Conservation (phyloP, 495 filamentous ascomycete genomes). For the Penicillium cinerascens region DNA sequence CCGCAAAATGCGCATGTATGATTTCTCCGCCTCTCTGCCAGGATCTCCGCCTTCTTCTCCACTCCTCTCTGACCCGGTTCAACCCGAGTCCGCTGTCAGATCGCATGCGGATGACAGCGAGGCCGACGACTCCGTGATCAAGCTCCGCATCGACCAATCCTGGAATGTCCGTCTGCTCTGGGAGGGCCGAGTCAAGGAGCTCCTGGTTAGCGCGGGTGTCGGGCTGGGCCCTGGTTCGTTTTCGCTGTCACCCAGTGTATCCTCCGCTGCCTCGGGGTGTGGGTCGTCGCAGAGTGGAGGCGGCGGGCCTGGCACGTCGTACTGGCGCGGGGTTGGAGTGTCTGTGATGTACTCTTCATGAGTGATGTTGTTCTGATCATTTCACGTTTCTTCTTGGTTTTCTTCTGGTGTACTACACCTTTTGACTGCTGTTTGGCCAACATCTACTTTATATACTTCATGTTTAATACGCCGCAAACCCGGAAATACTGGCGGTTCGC, state of each 20-base stretch:
- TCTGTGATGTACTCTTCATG: conserved; percentile 91
- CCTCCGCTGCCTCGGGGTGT: conserved; percentile 21
- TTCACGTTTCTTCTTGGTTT: background rate
- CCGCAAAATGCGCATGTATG: conserved; percentile 37
- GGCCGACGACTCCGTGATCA: conserved; percentile 80
- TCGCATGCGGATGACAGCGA: conserved; percentile 43
- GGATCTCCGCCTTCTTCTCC: conserved; percentile 22
- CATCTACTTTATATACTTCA: background rate
- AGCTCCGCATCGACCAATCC: conserved; percentile 81
- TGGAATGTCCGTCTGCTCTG: conserved; percentile 81
- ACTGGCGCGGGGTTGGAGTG: conserved; percentile 65
- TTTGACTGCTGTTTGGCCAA: background rate
- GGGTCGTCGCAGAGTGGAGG: conserved; percentile 56
- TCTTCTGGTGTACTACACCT: background rate
- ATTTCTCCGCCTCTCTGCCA: conserved; percentile 23
- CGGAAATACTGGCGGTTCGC: conserved; percentile 16
- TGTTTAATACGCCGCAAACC: conserved; percentile 14
- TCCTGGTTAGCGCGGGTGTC: conserved; percentile 86
- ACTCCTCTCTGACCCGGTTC: conserved; percentile 19
- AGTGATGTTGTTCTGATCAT: conserved; percentile 21
- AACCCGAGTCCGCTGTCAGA: conserved; percentile 14
- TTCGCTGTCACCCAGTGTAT: conserved; percentile 28
- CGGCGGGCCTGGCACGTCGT: conserved; percentile 61
- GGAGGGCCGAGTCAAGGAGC: conserved; percentile 90
- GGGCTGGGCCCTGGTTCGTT: conserved; percentile 58